Base-by-base conservation (phyloP, 352 stramenopile species). In the Pythium insidiosum region DNA sequence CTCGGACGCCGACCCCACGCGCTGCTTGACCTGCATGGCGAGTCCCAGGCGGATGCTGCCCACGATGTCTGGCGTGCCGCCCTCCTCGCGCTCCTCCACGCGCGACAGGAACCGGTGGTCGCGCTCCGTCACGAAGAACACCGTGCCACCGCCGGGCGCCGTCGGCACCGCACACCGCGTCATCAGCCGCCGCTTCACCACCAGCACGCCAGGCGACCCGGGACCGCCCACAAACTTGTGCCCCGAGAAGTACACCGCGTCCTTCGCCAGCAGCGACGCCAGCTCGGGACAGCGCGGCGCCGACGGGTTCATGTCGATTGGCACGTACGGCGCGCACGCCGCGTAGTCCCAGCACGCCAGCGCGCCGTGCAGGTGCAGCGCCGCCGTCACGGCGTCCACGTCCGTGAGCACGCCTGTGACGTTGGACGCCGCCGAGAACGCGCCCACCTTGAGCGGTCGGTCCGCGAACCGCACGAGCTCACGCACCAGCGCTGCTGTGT, bases 241-340 rank as follows among this genome's bases (percentile, higher is more conserved):
- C 6, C 84, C 80, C 19, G 71, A 96, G 31, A 98, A 81, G 65
- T 95, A 96, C 28, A 97, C 71, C 0, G 93, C 95, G 68, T 98
- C 95, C 56, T 96, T 95, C 40, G 79, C 68, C 42, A 56, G 57
- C 24, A 53, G 64, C 38, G 59, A 51, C 0, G 53, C 47, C 38
- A 51, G n/a, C n/a, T n/a, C n/a, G n/a, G n/a, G n/a, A n/a, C n/a
- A n/a, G n/a, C n/a, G n/a, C n/a, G n/a, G n/a, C n/a, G n/a, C n/a
- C n/a, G n/a, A n/a, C 6, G 94, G 91, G 74, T 99, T 98, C 93
- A 99, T 98, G 64, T 98, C 68, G n/a, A 98, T 92, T 4, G 67
- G 51, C 2, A 95, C 56, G 62, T 99, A 97, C 7, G 95, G 84
- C 1, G 89, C 94, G 9, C 72, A 95, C 1, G 91, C 94, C 0